These are phyloP conservation scores for Dactylorhiza incarnata DNA, from an alignment of 106 monocot species.

Conservation along the genomic window DNA sequence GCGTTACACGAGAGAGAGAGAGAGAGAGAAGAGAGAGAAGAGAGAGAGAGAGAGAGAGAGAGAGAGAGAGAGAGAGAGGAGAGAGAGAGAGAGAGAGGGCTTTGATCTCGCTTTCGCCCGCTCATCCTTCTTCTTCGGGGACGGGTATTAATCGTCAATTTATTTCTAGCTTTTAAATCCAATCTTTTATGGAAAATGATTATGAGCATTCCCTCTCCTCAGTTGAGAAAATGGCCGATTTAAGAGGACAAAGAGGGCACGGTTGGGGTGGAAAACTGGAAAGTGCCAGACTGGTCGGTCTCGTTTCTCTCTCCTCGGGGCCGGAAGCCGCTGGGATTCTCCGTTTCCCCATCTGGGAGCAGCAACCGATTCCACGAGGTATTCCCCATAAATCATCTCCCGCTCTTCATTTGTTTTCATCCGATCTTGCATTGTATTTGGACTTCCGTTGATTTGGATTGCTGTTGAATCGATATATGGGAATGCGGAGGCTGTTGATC, in stretches of 20 bases:
- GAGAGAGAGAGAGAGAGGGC: background rate
- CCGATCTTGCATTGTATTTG: background rate
- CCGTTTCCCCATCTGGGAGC: background rate
- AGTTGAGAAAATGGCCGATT: background rate
- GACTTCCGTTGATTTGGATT: background rate
- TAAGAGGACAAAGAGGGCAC: background rate
- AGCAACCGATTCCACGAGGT: background rate
- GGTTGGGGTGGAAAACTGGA: background rate
- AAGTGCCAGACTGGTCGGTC: background rate
- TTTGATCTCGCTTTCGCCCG: background rate
- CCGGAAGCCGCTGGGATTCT: background rate
- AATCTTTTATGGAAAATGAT: background rate
- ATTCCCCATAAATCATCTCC: background rate
- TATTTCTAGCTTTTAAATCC: constrained; percentile 3
- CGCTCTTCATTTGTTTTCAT: background rate
- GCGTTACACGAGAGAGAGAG: background rate
- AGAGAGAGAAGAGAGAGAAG: background rate
- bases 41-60: background rate
- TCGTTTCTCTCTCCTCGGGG: background rate
- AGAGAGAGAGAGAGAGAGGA: background rate
- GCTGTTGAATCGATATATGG: background rate
- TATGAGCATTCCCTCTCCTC: background rate
- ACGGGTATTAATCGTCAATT: background rate
- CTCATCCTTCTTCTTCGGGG: background rate
- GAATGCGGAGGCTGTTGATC: background rate